Evolutionary conservation across 805 yeast species (phyloP), one percentile per base, ranked within the genome.

Genomic region (Debaryomyces castellii): DNA sequence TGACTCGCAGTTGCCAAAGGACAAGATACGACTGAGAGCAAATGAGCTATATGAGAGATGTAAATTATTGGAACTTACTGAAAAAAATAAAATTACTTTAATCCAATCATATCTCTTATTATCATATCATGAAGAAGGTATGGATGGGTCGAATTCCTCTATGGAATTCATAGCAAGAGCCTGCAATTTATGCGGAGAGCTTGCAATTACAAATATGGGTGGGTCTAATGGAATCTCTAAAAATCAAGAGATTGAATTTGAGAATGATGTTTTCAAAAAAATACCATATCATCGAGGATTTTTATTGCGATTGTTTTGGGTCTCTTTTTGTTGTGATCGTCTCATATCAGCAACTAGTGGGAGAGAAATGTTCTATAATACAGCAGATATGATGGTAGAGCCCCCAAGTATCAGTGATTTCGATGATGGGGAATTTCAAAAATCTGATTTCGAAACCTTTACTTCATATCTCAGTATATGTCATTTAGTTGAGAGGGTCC

Each of bases 91-190:
- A 27, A 50, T 63, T n/a, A 48, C 60, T 1, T 47, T 63, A 34
- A 57, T 62, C 24, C 67, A 63, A 46, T 34, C 63, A 1, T 61
- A 46, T 34, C 37, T 60, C 9, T 44, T 63, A 25, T 40, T 62
- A 30, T 57, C 62, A 43, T 48, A 54, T 9, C 63, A 63, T 28
- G 68, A 63, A 43, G 68, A 63, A 38, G 57, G 63, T 2, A 56
- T 62, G 3, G 48, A 57, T 24, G 68, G 68, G 1, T 49, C 67
- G 1, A 53, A 53, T 16, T 32, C 48, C 3, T 51, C 66, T 3
- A 50, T 62, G 30, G 57, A 52, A 28, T 57, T 55, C 22, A 38
- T 59, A n/a, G 40, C 57, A 5, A 56, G 52, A 34, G 67, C 66
- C 0, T 51, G 60, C 4, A 50, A 47, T 22, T 40, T 62, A 35